Evolutionary conservation across 2,329 filamentous ascomycete genomes (phyloP).

Genomic region (Hymenoscyphus fructigenus): DNA sequence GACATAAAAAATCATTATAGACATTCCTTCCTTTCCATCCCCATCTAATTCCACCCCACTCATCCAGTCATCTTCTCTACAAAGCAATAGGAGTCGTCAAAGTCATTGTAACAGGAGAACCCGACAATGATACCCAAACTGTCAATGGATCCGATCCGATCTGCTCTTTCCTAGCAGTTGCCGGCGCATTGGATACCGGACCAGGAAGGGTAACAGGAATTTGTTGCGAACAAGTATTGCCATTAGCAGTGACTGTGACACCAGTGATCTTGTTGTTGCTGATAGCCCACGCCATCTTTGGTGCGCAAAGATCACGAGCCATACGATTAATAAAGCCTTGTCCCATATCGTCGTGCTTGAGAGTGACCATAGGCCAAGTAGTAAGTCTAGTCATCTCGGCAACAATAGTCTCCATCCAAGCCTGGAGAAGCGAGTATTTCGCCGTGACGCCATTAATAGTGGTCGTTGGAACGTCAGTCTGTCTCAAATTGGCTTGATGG

Average conservation of each 20-base stretch:
- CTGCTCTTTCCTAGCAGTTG: conserved; percentile 37
- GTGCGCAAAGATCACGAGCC: conserved; percentile 15
- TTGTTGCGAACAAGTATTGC: conserved; percentile 6
- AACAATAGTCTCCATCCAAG: conserved; percentile 29
- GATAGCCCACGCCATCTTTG: conserved; percentile 12
- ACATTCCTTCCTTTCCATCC: too few relatives aligned
- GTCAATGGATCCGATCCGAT: conserved; percentile 49
- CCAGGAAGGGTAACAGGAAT: conserved; percentile 36
- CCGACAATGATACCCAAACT: conserved; percentile 32
- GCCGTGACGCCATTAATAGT: conserved; percentile 15
- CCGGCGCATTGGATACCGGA: neutral
- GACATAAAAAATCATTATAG: too few relatives aligned
- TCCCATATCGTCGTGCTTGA: conserved; percentile 46
- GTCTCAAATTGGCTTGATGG: conserved; percentile 60
- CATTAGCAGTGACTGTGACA: conserved; percentile 38
- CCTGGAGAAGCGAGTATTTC: conserved; percentile 21
- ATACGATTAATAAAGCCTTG: conserved; percentile 48
- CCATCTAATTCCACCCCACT: too few relatives aligned
- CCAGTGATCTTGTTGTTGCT: conserved; percentile 8
- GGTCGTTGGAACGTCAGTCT: conserved; percentile 27
- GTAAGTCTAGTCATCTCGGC: conserved; percentile 20
- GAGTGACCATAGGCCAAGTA: conserved; percentile 53
- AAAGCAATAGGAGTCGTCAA: conserved; percentile 1
- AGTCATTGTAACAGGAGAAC: neutral
- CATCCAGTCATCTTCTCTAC: neutral